Evolutionary conservation across 2,329 filamentous ascomycete species (phyloP), one percentile per base, ranked within the genome.

Genomic region (Colletotrichum sp.): DNA sequence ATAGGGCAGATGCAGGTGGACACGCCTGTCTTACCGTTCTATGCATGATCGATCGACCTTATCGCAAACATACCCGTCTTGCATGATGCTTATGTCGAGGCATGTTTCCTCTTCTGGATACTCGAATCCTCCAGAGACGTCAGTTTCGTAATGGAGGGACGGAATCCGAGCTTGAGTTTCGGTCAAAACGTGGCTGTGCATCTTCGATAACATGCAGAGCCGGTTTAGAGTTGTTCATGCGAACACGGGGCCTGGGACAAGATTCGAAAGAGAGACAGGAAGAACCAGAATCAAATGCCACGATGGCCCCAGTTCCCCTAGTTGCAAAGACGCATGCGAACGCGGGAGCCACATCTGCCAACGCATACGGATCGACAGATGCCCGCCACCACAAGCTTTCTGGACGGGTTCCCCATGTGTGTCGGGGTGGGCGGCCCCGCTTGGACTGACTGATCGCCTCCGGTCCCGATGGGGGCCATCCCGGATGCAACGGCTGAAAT

Each of bases 121-220:
- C 16, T 26, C 36, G 39, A 52, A 39, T 49, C 7, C 26, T 30
- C 24, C 5, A 32, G 24, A 10, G 30, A 44, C 30, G 18, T 55
- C 24, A 26, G 32, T 59, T 57, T 28, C n/a, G 30, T 62, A 32
- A 24, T 66, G 34, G 44, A 59, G 12, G 28, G 49, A 57, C 28
- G 13, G 24, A 8, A 52, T 63, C 72, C 30, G 55, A 67, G 62
- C 62, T 75, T 71, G 60, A 34, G 59, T 71, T 75, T 65, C n/a
- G 26, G 62, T n/a, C 36, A 72, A 63, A 72, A 67, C 52, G 39
- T 72, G 72, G 72, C 72, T 75, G 69, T 68, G 69, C 69, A 52
- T 32, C 36, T 16, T 68, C n/a, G n/a, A 62, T 39, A 32, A 21
- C 63, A 67, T 57, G 69, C 52, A 13, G 21, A 49, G 18, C 34